Base-by-base conservation (phyloP, 805 yeast genomes). In the Jamesozyma lodderae region DNA sequence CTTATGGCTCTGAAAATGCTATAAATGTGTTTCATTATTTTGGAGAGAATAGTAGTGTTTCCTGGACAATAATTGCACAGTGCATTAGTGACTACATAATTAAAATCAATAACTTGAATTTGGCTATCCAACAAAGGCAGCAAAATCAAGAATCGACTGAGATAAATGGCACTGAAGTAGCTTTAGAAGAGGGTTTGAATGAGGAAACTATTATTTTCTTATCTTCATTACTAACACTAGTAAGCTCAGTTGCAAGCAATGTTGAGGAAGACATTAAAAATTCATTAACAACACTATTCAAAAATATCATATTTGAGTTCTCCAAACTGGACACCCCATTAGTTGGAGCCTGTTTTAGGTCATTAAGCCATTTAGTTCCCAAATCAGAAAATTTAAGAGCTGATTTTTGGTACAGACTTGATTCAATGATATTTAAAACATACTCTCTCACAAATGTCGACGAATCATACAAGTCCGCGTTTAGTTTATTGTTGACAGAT, bases 121-220 rank as follows among this genome's bases (percentile, higher is more conserved):
- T 49, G 6, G 42, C 44, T 6, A 41, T 54, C 6, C 52, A 48
- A 25, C 55, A 54, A 33, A 47, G 37, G 41, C 52, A 52, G 25
- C 57, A 48, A 37, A 41, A 36, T n/a, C 53, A 52, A 22, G 58
- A 53, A 20, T 43, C 53, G 3, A 57, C 53, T 7, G 63, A 58
- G 10, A 39, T 40, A 32, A 60, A 41, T 35, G 51, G 31, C n/a
- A 41, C 51, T 0, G 43, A 51, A 2, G 52, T 59, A 7, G 68
- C 67, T 2, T 57, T 68, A 34, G 70, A 68, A 24, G 69, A 70
- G 9, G 85, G 80, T 36, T 64, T 87, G 23, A 81, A 83, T 25
- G 94, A 85, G 46, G 96, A 87, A 54, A 81, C 88, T 0, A 62
- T 84, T 6, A 70, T 85, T 6, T 77, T 83, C 37, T 65, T 87